Percentiles rank a stretch among this genome's conserved stretches.
Evolutionary conservation across 129 eudicot species (phyloP).

Genomic region (Daucus carota): DNA sequence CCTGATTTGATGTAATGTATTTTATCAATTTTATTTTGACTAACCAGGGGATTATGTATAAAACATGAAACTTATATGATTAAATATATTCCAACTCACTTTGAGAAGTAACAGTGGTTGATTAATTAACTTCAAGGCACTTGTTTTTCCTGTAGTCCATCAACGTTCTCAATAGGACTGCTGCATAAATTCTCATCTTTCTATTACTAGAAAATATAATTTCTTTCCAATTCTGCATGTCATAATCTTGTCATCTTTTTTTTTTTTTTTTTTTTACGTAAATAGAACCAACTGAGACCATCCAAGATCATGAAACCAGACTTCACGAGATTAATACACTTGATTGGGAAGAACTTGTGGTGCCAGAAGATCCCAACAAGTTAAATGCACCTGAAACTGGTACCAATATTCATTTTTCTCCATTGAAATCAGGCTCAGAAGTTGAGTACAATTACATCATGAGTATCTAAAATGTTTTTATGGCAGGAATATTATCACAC

Average conservation of each 20-base stretch:
- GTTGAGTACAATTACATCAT: not conserved
- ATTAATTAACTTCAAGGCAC: not conserved
- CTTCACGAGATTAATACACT: slow-evolving; percentile 88
- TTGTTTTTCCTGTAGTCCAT: not conserved
- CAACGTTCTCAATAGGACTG: not conserved
- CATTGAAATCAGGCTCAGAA: not conserved
- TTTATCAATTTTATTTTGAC: not conserved
- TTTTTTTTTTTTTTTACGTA: slow-evolving; percentile 13
- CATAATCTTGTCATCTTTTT: not conserved
- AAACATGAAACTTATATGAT: not conserved
- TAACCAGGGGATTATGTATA: not conserved
- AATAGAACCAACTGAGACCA: slow-evolving; percentile 37
- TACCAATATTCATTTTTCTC: not conserved
- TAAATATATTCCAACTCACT: not conserved
- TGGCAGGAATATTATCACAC: slow-evolving; percentile 33
- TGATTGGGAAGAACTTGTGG: slow-evolving; percentile 94
- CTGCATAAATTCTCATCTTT: not conserved
- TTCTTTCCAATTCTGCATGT: not conserved
- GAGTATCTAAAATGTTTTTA: not conserved
- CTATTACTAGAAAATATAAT: not conserved
- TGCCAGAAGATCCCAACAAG: slow-evolving; percentile 46
- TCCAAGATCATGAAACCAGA: slow-evolving; percentile 54
- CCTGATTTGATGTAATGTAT: not conserved
- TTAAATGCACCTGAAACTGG: slow-evolving; percentile 30
- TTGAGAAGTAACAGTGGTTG: not conserved